A percentile compares a stretch with the other conserved stretches of the same genome.
Conservation (phyloP, 2,329 filamentous ascomycete genomes). For the Colletotrichum simmondsii region DNA sequence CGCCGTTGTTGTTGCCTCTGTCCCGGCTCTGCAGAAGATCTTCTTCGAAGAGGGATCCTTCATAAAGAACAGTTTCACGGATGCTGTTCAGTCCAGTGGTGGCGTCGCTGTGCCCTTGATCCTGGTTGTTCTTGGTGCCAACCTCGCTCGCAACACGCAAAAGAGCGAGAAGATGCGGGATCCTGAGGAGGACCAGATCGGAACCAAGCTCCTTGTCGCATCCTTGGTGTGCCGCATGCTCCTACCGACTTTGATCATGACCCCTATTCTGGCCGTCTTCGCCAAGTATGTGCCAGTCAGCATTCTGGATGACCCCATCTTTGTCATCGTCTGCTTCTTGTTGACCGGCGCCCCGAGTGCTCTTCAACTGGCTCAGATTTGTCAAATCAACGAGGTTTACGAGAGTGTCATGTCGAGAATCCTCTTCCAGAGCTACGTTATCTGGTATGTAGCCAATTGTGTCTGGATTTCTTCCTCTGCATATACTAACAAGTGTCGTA, state of each 20-base stretch:
- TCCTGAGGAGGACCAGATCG: slow-evolving; percentile 75
- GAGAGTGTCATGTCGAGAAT: slow-evolving; percentile 94
- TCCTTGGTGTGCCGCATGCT: slow-evolving; percentile 92
- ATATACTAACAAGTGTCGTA: slow-evolving; percentile 46
- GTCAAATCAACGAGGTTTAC: slow-evolving; percentile 97
- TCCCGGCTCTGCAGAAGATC: slow-evolving; percentile 81
- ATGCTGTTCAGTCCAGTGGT: slow-evolving; percentile 85
- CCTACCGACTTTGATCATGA: slow-evolving; percentile 91
- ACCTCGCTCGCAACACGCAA: slow-evolving; percentile 91
- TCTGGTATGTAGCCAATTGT: slow-evolving; percentile 73
- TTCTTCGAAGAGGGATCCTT: slow-evolving; percentile 94
- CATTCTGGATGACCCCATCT: slow-evolving; percentile 97
- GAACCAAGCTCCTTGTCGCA: slow-evolving; percentile 84
- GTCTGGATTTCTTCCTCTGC: not conserved
- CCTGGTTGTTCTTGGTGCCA: slow-evolving; percentile 93
- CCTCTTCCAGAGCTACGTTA: slow-evolving; percentile 95
- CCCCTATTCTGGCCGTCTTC: slow-evolving; percentile 84
- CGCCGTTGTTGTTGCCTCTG: slow-evolving; percentile 89
- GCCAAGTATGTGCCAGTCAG: slow-evolving; percentile 93
- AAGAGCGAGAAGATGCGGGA: slow-evolving; percentile 72
- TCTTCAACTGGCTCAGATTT: slow-evolving; percentile 95
- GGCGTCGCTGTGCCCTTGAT: slow-evolving; percentile 95
- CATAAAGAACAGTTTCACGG: slow-evolving; percentile 90
- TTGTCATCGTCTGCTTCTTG: slow-evolving; percentile 97
- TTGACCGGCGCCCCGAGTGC: slow-evolving; percentile 94